phyloP scores from a whole-genome alignment of 345 rosid genomes.

The Carallia brachiata region DNA sequence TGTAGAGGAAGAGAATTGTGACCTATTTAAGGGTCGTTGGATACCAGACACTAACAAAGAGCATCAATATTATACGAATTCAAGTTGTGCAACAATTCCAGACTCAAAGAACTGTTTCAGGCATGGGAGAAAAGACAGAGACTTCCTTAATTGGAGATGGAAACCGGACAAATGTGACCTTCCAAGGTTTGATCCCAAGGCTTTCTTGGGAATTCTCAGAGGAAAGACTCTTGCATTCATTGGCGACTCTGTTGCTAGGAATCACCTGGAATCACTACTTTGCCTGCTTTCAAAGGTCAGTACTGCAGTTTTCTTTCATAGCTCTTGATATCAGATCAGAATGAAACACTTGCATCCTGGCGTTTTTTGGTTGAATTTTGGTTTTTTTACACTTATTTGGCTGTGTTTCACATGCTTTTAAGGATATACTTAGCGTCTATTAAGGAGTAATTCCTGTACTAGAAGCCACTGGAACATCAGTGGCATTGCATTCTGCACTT shows the following conservation, averaged over 20 bases:
- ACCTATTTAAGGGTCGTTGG: slow-evolving; percentile 68
- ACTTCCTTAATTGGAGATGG: slow-evolving; percentile 90
- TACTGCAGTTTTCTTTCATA: not conserved
- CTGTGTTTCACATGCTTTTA: no score
- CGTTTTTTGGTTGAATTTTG: no score
- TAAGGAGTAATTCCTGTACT: no score
- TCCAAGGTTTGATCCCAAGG: slow-evolving; percentile 55
- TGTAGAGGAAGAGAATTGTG: slow-evolving; percentile 41
- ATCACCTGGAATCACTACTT: slow-evolving; percentile 83
- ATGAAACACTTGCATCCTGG: no score
- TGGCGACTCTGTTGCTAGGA: slow-evolving; percentile 89
- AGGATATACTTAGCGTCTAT: no score
- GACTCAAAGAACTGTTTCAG: slow-evolving; percentile 64
- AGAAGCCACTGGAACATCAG: no score
- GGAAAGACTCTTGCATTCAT: slow-evolving; percentile 74
- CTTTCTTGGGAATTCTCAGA: slow-evolving; percentile 48
- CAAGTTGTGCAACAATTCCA: slow-evolving; percentile 69
- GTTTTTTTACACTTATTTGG: no score
- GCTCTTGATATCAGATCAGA: not conserved
- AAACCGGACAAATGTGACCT: slow-evolving; percentile 70
- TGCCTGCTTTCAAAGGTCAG: slow-evolving; percentile 75
- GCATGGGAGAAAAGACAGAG: slow-evolving; percentile 63
- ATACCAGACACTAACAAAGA: slow-evolving; percentile 46
- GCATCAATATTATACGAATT: slow-evolving; percentile 59
- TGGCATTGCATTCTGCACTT: no score